Conservation (phyloP, 2,329 filamentous ascomycete genomes). For the Aureobasidium sp. region DNA sequence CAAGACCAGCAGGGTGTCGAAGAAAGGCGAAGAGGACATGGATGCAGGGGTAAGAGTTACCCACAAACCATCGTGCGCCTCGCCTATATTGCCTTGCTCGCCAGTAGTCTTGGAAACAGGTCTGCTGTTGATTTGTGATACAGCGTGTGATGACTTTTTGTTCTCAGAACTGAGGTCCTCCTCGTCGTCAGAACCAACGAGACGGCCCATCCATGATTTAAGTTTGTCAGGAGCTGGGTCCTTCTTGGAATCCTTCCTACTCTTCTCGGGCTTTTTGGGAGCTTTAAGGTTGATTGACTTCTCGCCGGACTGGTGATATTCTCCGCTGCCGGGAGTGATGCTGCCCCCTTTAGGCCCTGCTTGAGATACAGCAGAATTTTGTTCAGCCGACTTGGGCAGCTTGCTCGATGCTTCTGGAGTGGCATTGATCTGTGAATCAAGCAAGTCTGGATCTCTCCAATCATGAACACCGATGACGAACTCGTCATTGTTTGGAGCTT, state of each 20-base stretch:
- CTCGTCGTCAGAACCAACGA: neutral
- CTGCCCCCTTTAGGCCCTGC: conserved; percentile 54
- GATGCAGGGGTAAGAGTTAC: conserved; percentile 91
- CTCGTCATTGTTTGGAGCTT: conserved; percentile 43
- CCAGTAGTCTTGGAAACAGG: neutral
- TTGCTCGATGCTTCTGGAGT: conserved; percentile 25
- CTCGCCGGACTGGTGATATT: conserved; percentile 45
- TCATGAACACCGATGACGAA: conserved; percentile 82
- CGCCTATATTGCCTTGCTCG: conserved; percentile 13
- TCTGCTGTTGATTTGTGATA: conserved; percentile 7
- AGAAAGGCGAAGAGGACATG: conserved; percentile 82
- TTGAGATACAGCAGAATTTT: conserved; percentile 24
- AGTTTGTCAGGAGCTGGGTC: neutral
- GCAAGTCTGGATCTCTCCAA: conserved; percentile 72
- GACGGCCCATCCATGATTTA: neutral
- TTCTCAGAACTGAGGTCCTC: neutral
- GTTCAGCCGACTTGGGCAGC: conserved; percentile 27
- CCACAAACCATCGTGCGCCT: conserved; percentile 71
- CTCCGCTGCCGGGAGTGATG: conserved; percentile 65
- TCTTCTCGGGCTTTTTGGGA: conserved; percentile 18
- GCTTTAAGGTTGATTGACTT: conserved; percentile 10
- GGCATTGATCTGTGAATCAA: conserved; percentile 29
- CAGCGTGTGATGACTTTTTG: neutral
- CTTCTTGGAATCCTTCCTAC: conserved; percentile 6
- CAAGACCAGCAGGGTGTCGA: conserved; percentile 93